phyloP scores from a whole-genome alignment of 768 basidiomycete species.

The Panaeolus papilionaceus region DNA sequence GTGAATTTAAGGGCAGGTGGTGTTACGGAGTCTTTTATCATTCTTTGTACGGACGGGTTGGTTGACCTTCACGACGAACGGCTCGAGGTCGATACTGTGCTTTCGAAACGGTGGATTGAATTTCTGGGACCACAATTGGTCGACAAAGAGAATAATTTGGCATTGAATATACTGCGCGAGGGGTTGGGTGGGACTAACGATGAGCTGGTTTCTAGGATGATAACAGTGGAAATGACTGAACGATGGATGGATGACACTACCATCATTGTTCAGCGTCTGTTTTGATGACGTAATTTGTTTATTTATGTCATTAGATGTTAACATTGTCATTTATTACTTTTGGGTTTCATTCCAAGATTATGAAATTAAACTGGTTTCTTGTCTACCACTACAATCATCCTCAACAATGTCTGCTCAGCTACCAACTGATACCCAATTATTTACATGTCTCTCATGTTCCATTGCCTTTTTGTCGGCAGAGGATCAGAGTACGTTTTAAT shows the following conservation, averaged over 20 bases:
- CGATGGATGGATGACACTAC: constrained; percentile 70
- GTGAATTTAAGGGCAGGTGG: constrained; percentile 35
- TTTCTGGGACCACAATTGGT: constrained; percentile 30
- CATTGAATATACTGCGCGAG: constrained; percentile 48
- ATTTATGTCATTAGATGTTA: constrained; percentile 13
- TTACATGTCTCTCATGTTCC: constrained; percentile 90
- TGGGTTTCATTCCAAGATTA: constrained; percentile 17
- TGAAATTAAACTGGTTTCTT: constrained; percentile 23
- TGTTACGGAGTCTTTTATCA: constrained; percentile 39
- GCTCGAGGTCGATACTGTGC: constrained; percentile 34
- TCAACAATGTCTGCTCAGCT: constrained; percentile 39
- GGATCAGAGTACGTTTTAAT: constrained; percentile 71
- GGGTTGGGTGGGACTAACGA: constrained; percentile 50
- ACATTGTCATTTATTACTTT: constrained; percentile 26
- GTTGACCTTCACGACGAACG: constrained; percentile 48
- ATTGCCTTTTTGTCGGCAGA: constrained; percentile 86
- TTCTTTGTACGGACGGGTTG: constrained; percentile 61
- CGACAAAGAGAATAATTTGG: constrained; percentile 35
- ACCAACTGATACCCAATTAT: constrained; percentile 47
- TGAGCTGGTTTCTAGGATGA: constrained; percentile 47
- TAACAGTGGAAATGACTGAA: constrained; percentile 53
- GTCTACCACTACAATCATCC: constrained; percentile 16
- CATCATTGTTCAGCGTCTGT: constrained; percentile 45
- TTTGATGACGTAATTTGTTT: constrained; percentile 19
- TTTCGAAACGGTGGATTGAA: constrained; percentile 44